Evolutionary conservation across 345 rosid genomes (phyloP), one percentile per base, ranked within the genome.

Genomic region (Salix udensis): DNA sequence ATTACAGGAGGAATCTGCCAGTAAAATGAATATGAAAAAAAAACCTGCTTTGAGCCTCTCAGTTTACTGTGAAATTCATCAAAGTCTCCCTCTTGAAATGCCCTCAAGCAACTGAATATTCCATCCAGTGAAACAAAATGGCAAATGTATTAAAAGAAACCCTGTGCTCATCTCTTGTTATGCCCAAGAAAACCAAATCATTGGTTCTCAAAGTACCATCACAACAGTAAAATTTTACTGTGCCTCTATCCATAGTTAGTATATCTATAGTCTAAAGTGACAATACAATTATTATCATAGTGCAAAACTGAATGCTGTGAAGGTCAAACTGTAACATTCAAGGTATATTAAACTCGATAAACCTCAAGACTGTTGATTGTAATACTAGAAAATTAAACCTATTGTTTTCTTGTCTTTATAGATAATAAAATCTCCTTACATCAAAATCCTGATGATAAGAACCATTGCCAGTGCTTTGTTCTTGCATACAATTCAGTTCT

Each of bases 21-120:
- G 14, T 40, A 34, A 72, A 67, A 77, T 52, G 58, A 70, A 85
- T 70, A 21, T 19, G 16, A 76, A 61, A 37, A 64, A 31, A 58
- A 69, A 78, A 93, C 98, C 98, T 91, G 89, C 85, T 95, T 95
- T 46, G 97, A 86, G 74, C 72, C 81, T 81, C 82, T 80, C 79
- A 95, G 81, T 74, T 86, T 93, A 77, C 78, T 82, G 67, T 77
- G 82, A 74, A 95, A 93, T 68, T 92, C 97, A 68, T 82, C 87
- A 80, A 65, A 79, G 81, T 89, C 90, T 82, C 98, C 98, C 85
- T 93, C 98, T 83, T 85, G 88, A 82, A 95, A 85, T 75, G 96
- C 94, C 85, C 87, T 86, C 86, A 95, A 86, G 85, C 97, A 95
- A 82, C 98, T 95, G 79, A 65, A 39, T 46, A 82, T 75, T 78